Evolutionary conservation across 2,329 filamentous ascomycete genomes (phyloP), one percentile per base, ranked within the genome.

Genomic region (Botrytis deweyae): DNA sequence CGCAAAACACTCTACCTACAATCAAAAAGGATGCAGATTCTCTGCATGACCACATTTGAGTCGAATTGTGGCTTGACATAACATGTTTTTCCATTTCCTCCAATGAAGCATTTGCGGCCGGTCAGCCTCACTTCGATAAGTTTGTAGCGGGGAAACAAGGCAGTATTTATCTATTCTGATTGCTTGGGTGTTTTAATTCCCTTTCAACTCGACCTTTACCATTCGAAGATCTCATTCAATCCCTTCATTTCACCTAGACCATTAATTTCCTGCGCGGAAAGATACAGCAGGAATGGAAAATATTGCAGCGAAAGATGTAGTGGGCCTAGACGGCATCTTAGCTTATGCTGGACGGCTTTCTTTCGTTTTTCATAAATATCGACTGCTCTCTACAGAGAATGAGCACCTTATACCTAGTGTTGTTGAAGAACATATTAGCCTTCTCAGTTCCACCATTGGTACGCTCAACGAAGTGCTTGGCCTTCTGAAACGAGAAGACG

Each of bases 261-360:
- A 70, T 64, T n/a, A 16, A 55, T 42, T 29, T n/a, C 18, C 22
- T 18, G 22, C 29, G 16, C 9, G 7, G 2, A 42, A 58, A 58
- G 8, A 38, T 9, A 36, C 18, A 58, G 29, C 36, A 36, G 76
- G 8, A 65, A 79, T 78, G 76, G 76, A 74, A 10, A 52, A 33
- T 6, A 38, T 22, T 33, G 73, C 72, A 16, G 61, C 36, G 0
- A 66, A 59, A 9, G 49, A 70, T 68, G 69, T 75, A n/a, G 66
- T 64, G 44, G 61, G 61, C 20, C 33, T 76, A 40, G 72, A 72
- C n/a, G 65, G 55, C 40, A 74, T 76, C 6, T 66, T 68, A 33
- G 61, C 22, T 12, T 80, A 78, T 72, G 74, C 75, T n/a, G 72
- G 61, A 12, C 72, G 77, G 46, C 71, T 80, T 58, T 72, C 75